These are phyloP conservation scores for Silene coronaria DNA, from an alignment of 179 eudicot genomes.

Conservation along the genomic window DNA sequence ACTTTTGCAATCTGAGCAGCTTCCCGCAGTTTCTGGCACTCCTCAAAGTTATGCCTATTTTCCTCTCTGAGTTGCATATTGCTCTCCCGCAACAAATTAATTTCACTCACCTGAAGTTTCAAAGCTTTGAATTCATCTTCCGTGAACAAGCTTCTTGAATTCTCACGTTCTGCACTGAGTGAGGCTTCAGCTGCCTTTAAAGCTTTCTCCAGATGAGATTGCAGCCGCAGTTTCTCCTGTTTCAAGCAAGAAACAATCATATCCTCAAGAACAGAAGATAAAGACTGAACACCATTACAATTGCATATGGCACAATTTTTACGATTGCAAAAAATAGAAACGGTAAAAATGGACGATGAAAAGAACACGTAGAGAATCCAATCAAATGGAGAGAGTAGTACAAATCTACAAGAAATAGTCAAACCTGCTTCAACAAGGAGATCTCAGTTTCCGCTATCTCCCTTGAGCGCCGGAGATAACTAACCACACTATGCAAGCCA, in stretches of 20 bases:
- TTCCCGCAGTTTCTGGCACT: constrained; percentile 85
- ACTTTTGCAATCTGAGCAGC: constrained; percentile 39
- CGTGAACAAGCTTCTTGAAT: constrained; percentile 53
- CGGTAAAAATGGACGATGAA: not conserved
- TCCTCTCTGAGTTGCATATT: constrained; percentile 93
- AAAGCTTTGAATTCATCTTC: constrained; percentile 88
- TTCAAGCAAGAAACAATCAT: constrained; percentile 15
- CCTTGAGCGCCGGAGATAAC: constrained; percentile 85
- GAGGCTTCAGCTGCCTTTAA: constrained; percentile 67
- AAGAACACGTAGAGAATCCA: not conserved
- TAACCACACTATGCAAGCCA: constrained; percentile 78
- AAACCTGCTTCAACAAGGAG: constrained; percentile 76
- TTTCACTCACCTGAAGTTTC: constrained; percentile 80
- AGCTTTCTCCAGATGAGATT: constrained; percentile 84
- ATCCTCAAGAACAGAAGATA: not conserved
- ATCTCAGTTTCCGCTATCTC: constrained; percentile 97
- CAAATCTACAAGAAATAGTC: not conserved
- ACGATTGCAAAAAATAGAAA: not conserved
- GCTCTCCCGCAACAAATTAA: constrained; percentile 92
- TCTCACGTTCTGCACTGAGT: constrained; percentile 57
- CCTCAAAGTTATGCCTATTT: constrained; percentile 78
- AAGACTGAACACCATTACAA: not conserved
- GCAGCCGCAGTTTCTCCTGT: constrained; percentile 86
- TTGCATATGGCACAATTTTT: not conserved
- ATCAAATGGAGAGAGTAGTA: not conserved